Percentiles rank a stretch among this genome's conserved stretches.
These are phyloP conservation scores for Eucalyptus polybractea DNA, from an alignment of 345 rosid genomes.

Conservation along the genomic window DNA sequence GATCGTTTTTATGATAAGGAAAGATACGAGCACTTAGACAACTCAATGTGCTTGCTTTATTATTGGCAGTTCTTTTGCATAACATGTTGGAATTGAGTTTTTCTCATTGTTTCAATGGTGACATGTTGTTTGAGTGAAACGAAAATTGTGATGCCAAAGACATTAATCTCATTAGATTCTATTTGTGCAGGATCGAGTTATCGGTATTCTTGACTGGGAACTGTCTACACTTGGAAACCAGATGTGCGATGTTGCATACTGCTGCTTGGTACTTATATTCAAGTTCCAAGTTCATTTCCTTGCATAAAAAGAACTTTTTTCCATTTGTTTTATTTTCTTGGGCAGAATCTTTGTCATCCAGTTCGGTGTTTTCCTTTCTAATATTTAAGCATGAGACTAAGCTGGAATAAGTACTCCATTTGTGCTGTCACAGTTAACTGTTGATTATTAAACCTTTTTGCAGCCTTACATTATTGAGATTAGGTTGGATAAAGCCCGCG, in stretches of 20 bases:
- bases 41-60: not conserved
- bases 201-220: slow-evolving; percentile 96
- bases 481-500: slow-evolving; percentile 9
- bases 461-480: slow-evolving; percentile 51
- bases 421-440: not conserved
- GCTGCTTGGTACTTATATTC: slow-evolving; percentile 54
- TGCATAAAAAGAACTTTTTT: not conserved
- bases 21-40: not conserved
- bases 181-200: slow-evolving; percentile 68
- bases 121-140: not conserved
- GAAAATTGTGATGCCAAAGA: not conserved
- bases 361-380: not conserved
- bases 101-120: slow-evolving; percentile 18
- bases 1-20: not conserved
- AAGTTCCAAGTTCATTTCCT: not conserved
- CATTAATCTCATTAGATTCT: not conserved
- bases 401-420: not conserved
- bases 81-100: slow-evolving; percentile 11
- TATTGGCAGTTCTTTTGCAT: not conserved
- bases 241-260: slow-evolving; percentile 90
- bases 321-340: not conserved
- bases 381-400: not conserved
- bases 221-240: slow-evolving; percentile 93
- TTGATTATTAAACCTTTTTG: not conserved
- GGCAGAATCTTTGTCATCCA: not conserved